Conservation (phyloP, 257 asterid genomes). For the Jacaranda mimosifolia region DNA sequence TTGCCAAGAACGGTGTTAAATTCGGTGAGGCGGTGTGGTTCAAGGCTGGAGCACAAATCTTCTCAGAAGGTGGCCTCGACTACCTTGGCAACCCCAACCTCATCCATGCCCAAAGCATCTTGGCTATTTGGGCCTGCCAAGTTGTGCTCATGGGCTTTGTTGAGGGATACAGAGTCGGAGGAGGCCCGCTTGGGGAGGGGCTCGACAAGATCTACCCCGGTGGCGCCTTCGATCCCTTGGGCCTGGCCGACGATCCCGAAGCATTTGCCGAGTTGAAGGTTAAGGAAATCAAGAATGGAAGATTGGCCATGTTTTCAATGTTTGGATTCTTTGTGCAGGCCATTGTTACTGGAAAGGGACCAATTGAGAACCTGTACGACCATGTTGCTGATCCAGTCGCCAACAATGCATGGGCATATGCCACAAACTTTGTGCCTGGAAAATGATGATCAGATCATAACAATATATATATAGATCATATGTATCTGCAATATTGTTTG, state of each 20-base stretch:
- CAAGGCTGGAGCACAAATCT: slow-evolving; percentile 93
- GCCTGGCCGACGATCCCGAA: slow-evolving; percentile 63
- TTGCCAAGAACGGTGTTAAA: slow-evolving; percentile 72
- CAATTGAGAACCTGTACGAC: slow-evolving; percentile 74
- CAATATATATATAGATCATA: too few species aligned
- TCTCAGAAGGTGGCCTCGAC: slow-evolving; percentile 89
- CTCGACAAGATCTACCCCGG: slow-evolving; percentile 90
- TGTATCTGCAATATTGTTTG: too few species aligned
- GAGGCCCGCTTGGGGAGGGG: slow-evolving; percentile 93
- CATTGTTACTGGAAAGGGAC: slow-evolving; percentile 90
- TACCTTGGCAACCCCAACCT: slow-evolving; percentile 91
- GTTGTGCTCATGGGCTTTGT: slow-evolving; percentile 84
- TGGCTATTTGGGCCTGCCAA: slow-evolving; percentile 87
- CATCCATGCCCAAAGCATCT: slow-evolving; percentile 87
- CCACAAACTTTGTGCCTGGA: slow-evolving; percentile 89
- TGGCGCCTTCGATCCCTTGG: slow-evolving; percentile 85
- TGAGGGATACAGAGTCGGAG: slow-evolving; percentile 90
- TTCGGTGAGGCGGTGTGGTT: slow-evolving; percentile 94
- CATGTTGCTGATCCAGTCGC: slow-evolving; percentile 84
- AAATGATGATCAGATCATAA: slow-evolving; percentile 43
- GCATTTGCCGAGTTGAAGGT: slow-evolving; percentile 66
- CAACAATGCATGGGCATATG: slow-evolving; percentile 91
- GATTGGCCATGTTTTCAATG: slow-evolving; percentile 74
- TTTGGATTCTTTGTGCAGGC: slow-evolving; percentile 91
- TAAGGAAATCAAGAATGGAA: slow-evolving; percentile 73